phyloP scores from a whole-genome alignment of 1,284 basidiomycete genomes.

The Mycocalia duriaeana region DNA sequence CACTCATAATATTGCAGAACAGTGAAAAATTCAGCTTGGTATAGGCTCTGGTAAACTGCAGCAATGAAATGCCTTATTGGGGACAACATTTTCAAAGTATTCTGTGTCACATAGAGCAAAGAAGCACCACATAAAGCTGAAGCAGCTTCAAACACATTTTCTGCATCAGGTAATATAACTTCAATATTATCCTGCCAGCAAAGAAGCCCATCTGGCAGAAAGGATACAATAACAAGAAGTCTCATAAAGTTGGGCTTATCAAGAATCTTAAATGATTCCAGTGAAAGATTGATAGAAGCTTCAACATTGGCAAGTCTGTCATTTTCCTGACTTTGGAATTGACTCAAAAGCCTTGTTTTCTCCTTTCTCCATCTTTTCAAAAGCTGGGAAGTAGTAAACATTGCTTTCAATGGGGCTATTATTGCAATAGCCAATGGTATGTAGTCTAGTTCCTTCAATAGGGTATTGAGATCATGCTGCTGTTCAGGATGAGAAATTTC shows the following conservation, averaged over 20 bases:
- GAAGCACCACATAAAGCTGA: background rate
- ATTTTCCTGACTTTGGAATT: background rate
- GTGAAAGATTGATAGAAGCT: conserved; percentile 4
- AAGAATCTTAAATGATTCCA: background rate
- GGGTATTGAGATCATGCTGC: conserved; percentile 1
- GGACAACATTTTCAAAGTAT: background rate
- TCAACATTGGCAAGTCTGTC: conserved; percentile 3
- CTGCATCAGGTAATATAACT: background rate
- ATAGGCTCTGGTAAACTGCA: background rate
- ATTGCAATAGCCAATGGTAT: conserved; percentile 6
- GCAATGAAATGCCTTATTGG: background rate
- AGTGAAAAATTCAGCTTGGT: background rate
- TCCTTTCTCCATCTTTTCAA: background rate
- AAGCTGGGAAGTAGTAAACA: background rate
- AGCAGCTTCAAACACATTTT: background rate
- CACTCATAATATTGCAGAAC: background rate
- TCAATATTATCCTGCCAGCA: background rate
- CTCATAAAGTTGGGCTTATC: background rate
- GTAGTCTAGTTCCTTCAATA: conserved; percentile 4
- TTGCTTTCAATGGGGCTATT: background rate
- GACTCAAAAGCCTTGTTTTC: background rate
- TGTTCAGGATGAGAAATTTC: background rate
- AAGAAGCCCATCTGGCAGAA: background rate
- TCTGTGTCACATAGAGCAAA: background rate
- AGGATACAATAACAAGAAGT: background rate